A percentile compares a stretch with the other conserved stretches of the same genome.
Evolutionary conservation across 352 stramenopile species (phyloP).

Genomic region (Globisporangium radiosum): DNA sequence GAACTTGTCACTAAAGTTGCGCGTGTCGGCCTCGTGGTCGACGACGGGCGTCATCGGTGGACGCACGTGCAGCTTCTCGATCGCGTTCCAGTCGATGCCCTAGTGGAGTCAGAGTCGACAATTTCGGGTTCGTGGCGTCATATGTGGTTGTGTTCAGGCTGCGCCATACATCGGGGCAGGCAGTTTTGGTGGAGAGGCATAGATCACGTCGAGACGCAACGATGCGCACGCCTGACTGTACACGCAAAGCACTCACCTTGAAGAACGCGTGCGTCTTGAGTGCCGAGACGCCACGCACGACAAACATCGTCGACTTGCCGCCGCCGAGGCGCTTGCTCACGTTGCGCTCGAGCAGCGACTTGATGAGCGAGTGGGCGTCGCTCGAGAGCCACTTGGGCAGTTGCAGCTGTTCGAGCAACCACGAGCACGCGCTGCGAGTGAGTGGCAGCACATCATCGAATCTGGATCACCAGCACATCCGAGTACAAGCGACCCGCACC

Average conservation of each 20-base stretch:
- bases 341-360: conserved; percentile 95
- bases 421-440: background rate
- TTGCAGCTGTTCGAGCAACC: conserved; percentile 29
- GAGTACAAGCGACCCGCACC: conserved; percentile 13
- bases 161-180: no score
- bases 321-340: conserved; percentile 91
- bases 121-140: no score
- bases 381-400: conserved; percentile 78
- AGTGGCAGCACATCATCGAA: no score
- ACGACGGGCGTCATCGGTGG: conserved; percentile 89
- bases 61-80: conserved; percentile 85
- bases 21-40: conserved; percentile 85
- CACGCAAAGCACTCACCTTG: conserved; percentile 31
- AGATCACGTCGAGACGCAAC: no score
- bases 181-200: no score
- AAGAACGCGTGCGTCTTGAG: conserved; percentile 96
- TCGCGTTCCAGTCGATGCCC: conserved; percentile 89
- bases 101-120: conserved; percentile 5
- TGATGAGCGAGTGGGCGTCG: conserved; percentile 92
- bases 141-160: no score
- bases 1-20: conserved; percentile 94
- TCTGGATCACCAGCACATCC: background rate
- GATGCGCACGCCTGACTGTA: no score
- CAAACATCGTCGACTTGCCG: conserved; percentile 96
- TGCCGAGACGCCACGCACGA: conserved; percentile 92